Conservation (phyloP, 2,329 filamentous ascomycete species). For the Pseudofabraea citricarpa region DNA sequence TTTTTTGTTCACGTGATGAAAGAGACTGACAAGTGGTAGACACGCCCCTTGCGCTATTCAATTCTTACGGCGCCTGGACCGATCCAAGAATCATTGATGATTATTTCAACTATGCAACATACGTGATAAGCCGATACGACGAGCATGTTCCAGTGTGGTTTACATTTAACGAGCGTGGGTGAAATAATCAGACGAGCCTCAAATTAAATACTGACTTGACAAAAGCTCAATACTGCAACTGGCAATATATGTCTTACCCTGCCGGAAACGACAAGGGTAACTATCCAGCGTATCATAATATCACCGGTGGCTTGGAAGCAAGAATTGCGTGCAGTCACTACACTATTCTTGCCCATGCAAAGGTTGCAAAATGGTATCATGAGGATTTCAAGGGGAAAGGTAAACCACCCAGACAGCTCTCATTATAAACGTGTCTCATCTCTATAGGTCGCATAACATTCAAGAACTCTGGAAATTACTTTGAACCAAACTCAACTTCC, state of each 20-base stretch:
- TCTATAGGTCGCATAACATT: slow-evolving; percentile 44
- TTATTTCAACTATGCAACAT: slow-evolving; percentile 31
- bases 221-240: slow-evolving; percentile 39
- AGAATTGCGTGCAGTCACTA: slow-evolving; percentile 39
- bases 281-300: slow-evolving; percentile 38
- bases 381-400: slow-evolving; percentile 46
- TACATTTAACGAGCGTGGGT: slow-evolving; percentile 32
- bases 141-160: slow-evolving; percentile 35
- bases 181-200: neutral
- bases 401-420: no score
- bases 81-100: slow-evolving; percentile 28
- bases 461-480: slow-evolving; percentile 39
- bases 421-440: no score
- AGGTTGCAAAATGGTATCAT: slow-evolving; percentile 48
- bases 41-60: slow-evolving; percentile 30
- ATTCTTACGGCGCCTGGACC: slow-evolving; percentile 32
- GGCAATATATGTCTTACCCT: slow-evolving; percentile 40
- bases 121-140: slow-evolving; percentile 31
- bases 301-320: slow-evolving; percentile 33
- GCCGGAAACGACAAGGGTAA: slow-evolving; percentile 31
- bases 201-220: slow-evolving; percentile 10
- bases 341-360: slow-evolving; percentile 43
- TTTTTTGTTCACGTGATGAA: neutral
- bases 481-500: slow-evolving; percentile 37
- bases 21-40: neutral